phyloP scores from a whole-genome alignment of 495 filamentous ascomycete genomes.

The Zalerion maritima region DNA sequence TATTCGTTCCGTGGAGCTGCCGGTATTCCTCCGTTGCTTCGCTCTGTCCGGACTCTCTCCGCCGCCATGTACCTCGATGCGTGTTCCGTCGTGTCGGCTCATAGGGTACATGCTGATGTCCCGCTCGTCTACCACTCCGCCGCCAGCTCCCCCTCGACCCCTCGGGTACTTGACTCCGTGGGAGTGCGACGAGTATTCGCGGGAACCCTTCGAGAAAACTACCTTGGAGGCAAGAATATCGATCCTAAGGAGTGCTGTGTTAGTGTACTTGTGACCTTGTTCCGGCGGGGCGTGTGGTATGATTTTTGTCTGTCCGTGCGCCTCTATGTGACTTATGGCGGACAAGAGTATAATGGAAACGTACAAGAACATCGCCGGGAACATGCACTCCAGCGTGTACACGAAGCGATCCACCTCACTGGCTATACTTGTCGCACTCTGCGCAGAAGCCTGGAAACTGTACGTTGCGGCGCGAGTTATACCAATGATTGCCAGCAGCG shows the following conservation, averaged over 20 bases:
- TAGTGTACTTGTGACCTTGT: too few relatives aligned
- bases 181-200: constrained; percentile 3
- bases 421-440: constrained; percentile 15
- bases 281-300: too few relatives aligned
- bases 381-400: constrained; percentile 22
- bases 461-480: constrained; percentile 21
- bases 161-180: neutral
- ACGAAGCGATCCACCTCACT: constrained; percentile 23
- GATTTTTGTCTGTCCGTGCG: too few relatives aligned
- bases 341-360: constrained; percentile 3
- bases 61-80: constrained; percentile 7
- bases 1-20: neutral
- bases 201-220: constrained; percentile 6
- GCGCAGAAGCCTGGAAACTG: constrained; percentile 17
- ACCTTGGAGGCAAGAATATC: constrained; percentile 13
- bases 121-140: neutral
- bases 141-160: neutral
- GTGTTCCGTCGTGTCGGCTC: neutral
- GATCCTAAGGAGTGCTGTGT: constrained; percentile 7
- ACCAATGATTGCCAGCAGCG: constrained; percentile 17
- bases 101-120: constrained; percentile 7
- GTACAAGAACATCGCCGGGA: constrained; percentile 21
- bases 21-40: constrained; percentile 2
- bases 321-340: too few relatives aligned
- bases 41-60: too few relatives aligned